phyloP scores from a whole-genome alignment of 352 stramenopile genomes.

The Globisporangium yorkense region DNA sequence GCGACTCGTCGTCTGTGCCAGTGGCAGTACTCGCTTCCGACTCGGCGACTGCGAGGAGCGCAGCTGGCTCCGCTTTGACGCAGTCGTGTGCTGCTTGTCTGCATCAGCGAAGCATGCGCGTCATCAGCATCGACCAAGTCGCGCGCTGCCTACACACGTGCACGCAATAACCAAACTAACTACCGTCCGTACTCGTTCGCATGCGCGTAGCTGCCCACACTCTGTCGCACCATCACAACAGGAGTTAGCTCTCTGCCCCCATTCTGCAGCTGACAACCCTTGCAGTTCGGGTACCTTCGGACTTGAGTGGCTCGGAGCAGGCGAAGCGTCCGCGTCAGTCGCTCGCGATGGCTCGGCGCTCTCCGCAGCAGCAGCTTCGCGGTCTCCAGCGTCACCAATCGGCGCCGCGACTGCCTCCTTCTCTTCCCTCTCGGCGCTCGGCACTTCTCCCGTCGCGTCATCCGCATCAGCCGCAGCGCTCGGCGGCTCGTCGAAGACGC shows the following conservation, averaged over 20 bases:
- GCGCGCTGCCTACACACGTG: background rate
- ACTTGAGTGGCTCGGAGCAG: background rate
- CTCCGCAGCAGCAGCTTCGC: constrained; percentile 24
- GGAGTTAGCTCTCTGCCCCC: background rate
- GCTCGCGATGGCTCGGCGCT: constrained; percentile 42
- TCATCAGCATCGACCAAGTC: too few species aligned
- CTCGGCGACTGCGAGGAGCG: background rate
- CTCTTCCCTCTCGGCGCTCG: too few species aligned
- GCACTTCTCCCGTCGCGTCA: constrained; percentile 13
- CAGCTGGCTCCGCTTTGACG: background rate
- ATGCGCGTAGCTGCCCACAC: background rate
- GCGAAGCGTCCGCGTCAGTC: background rate
- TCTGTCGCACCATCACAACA: background rate
- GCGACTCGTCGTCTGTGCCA: background rate
- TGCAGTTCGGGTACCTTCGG: background rate
- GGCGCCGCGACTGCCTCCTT: too few species aligned
- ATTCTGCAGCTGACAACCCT: background rate
- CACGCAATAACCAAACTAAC: background rate
- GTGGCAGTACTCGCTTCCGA: background rate
- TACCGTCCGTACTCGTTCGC: background rate
- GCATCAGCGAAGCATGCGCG: background rate
- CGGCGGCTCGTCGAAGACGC: constrained; percentile 45
- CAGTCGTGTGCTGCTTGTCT: background rate
- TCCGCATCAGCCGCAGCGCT: constrained; percentile 16
- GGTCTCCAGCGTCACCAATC: too few species aligned